Evolutionary conservation across 139 green algal species (phyloP), one percentile per base, ranked within the genome.

Genomic region (Eudorina sp.): DNA sequence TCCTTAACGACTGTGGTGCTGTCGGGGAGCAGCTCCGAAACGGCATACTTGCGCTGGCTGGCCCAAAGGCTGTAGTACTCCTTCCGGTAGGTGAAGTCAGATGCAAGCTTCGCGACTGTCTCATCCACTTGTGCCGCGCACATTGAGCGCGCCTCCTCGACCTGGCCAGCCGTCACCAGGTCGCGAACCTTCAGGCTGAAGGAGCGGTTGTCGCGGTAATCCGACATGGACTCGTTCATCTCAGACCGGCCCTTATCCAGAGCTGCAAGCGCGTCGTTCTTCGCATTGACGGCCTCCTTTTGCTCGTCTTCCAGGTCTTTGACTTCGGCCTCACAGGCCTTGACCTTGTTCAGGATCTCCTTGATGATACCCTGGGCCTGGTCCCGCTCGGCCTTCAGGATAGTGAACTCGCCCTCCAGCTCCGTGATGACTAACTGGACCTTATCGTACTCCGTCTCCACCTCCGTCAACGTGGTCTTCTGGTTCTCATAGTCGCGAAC

Each of bases 141-240:
- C 29, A 90, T 64, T 23, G 46, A 45, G 14, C 68, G 45, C 16
- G 93, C 93, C 84, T 94, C 89, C 5, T 93, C 91, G 9, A 88
- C 34, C 60, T 90, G 81, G 53, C 91, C 91, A 2, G 87, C 91
- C 4, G 89, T 92, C 31, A 95, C 90, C 60, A 95, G 53, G 90
- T 95, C 93, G 62, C 93, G 89, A 21, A 93, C 78, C 34, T 89
- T 43, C 58, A 95, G 91, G 74, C 79, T 89, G 48, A 94, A 92
- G 48, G 90, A 89, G 62, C 93, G 90, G 89, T 95, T 95, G n/a
- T 92, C 91, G 19, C 93, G 88, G 77, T 90, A 95, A 55, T 92
- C 87, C 46, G 18, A 4, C 86, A 92, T 91, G 83, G 76, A 88
- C 18, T 70, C 86, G 76, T 94, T 74, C 40, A 79, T 69, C 53